phyloP scores from a whole-genome alignment of 2,329 filamentous ascomycete genomes.

The Verticillium longisporum region DNA sequence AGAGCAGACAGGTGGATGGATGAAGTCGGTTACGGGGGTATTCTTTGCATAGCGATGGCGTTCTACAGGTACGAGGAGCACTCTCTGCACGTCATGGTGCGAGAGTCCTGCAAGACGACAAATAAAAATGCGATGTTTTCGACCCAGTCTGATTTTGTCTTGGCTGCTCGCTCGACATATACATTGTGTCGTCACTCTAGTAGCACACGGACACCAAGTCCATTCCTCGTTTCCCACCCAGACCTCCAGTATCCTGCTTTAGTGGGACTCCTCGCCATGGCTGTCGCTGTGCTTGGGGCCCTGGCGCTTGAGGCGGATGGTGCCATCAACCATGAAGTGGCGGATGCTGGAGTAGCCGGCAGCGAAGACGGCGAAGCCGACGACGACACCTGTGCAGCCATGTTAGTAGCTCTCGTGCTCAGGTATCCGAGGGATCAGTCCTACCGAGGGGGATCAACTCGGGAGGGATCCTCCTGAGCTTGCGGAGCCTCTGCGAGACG shows the following conservation, averaged over 20 bases:
- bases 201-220: slow-evolving; percentile 3
- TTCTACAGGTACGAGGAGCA: slow-evolving; percentile 19
- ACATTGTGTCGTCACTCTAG: slow-evolving; percentile 6
- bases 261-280: slow-evolving; percentile 24
- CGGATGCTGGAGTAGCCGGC: slow-evolving; percentile 74
- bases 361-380: slow-evolving; percentile 75
- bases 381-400: slow-evolving; percentile 62
- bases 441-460: slow-evolving; percentile 93
- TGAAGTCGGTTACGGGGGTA: neutral
- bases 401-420: neutral
- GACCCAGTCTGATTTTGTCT: slow-evolving; percentile 1
- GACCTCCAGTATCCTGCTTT: slow-evolving; percentile 11
- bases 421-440: slow-evolving; percentile 12
- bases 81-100: neutral
- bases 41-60: slow-evolving; percentile 38
- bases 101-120: slow-evolving; percentile 6
- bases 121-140: slow-evolving; percentile 10
- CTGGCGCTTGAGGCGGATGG: slow-evolving; percentile 77
- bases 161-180: slow-evolving; percentile 11
- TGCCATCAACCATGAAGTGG: slow-evolving; percentile 87
- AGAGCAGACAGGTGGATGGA: slow-evolving; percentile 14
- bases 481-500: slow-evolving; percentile 88
- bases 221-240: neutral
- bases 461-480: slow-evolving; percentile 81
- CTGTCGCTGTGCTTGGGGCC: slow-evolving; percentile 35